phyloP scores from a whole-genome alignment of 208 protist species.

The Porcisia hertigi region DNA sequence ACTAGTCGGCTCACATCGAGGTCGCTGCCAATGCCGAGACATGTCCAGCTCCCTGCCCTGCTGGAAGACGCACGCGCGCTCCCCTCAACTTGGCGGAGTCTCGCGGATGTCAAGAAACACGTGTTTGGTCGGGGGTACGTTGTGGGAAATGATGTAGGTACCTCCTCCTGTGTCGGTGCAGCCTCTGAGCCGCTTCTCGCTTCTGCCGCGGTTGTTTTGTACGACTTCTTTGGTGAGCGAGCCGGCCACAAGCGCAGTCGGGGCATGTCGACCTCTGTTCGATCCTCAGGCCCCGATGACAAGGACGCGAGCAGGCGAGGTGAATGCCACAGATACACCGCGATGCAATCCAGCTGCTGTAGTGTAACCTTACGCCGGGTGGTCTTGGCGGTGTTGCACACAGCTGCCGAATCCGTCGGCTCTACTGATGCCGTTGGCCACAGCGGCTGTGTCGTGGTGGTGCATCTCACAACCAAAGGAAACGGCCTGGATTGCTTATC shows the following conservation, averaged over 20 bases:
- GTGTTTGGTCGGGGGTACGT: constrained; percentile 7
- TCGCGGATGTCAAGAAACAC: constrained; percentile 15
- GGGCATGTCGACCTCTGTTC: background rate
- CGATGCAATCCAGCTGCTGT: background rate
- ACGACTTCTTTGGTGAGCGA: constrained; percentile 5
- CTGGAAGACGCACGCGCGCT: background rate
- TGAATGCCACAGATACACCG: no score
- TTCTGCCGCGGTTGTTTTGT: constrained; percentile 3
- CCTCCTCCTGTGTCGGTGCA: background rate
- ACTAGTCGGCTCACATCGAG: no score
- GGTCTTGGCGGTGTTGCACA: background rate
- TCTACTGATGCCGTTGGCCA: background rate
- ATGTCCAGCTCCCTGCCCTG: background rate
- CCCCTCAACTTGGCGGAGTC: constrained; percentile 14
- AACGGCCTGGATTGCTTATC: background rate
- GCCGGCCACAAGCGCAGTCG: background rate
- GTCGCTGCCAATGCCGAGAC: background rate
- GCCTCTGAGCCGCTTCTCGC: background rate
- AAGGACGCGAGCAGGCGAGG: background rate
- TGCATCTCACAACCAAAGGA: background rate
- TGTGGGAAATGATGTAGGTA: background rate
- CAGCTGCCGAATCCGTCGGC: background rate
- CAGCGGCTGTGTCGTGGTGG: constrained; percentile 7
- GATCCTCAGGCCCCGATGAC: background rate
- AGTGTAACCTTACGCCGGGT: background rate